A percentile compares a stretch with the other conserved stretches of the same genome.
phyloP scores from a whole-genome alignment of 108 stramenopile genomes.

The Phaeodactylum tricornutum region DNA sequence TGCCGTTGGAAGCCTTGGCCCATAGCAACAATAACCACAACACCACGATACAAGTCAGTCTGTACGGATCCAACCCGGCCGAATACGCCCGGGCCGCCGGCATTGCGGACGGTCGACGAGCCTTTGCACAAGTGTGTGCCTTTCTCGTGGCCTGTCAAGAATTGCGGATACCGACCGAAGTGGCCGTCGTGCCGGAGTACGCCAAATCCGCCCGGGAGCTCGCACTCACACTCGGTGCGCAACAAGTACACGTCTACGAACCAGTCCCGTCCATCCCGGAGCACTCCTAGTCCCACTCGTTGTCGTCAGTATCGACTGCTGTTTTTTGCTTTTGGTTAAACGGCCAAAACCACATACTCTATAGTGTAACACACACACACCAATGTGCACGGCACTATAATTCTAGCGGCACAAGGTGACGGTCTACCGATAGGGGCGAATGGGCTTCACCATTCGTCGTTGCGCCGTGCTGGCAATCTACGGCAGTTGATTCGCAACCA shows the following conservation, averaged over 20 bases:
- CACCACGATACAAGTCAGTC: slow-evolving; percentile 9
- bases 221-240: slow-evolving; percentile 15
- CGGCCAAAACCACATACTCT: background rate
- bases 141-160: slow-evolving; percentile 20
- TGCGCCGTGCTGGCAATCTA: no score
- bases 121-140: slow-evolving; percentile 23
- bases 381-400: no score
- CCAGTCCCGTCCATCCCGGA: background rate
- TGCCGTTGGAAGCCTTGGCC: background rate
- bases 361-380: no score
- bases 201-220: slow-evolving; percentile 15
- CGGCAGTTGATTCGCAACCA: no score
- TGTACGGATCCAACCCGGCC: slow-evolving; percentile 13
- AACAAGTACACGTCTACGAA: slow-evolving; percentile 11
- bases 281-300: background rate
- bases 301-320: no score
- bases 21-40: no score
- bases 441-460: no score
- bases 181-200: slow-evolving; percentile 4
- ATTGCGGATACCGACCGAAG: slow-evolving; percentile 16
- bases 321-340: no score
- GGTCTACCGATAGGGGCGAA: no score
- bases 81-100: slow-evolving; percentile 10
- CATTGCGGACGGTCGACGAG: slow-evolving; percentile 1
- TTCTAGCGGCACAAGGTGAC: background rate